Base-by-base conservation (phyloP, 257 asterid species). In the Agastache rugosa region DNA sequence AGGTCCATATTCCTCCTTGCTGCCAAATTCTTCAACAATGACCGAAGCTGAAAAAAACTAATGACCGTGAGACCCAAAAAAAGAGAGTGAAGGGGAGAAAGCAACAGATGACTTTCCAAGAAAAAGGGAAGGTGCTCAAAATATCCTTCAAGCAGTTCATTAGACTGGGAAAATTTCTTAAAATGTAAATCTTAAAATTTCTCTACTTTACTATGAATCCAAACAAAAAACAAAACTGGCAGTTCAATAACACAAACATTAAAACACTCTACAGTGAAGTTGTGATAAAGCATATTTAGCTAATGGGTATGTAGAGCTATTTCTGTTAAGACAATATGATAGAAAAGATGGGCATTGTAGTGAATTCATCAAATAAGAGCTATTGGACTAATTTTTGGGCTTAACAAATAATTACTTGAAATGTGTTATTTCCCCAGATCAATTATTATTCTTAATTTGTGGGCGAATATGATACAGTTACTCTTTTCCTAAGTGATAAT, bases 21-120 rank as follows among this genome's bases (percentile, higher is more conserved):
- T 78, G 72, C 98, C 96, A 74, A 88, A 90, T 85, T 90, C 97
- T 80, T 90, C 96, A 78, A 92, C 83, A 75, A 90, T 82, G 73
- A 82, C 80, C 25, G 97, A 79, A 79, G 97, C 97, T 92, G 96
- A 83, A 83, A 85, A 51, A 73, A 56, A 69, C 39, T 20, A 63
- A 69, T 10, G 77, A 71, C 56, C 77, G 67, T 72, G 77, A 82
- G 77, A 79, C 74, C 70, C n/a, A 60, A 71, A 42, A 25, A n/a
- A 14, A 6, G 65, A 59, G 16, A 60, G 56, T 53, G 39, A 64
- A 8, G 2, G 69, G 41, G 25, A 10, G 20, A 67, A 37, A 20
- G 63, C 17, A 51, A 59, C 53, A 76, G 61, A 72, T 65, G 70
- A 61, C 66, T 63, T 4, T 62, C 61, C 60, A 53, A 23, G 29